Conservation (phyloP, 805 yeast genomes). For the Teunomyces atbi region DNA sequence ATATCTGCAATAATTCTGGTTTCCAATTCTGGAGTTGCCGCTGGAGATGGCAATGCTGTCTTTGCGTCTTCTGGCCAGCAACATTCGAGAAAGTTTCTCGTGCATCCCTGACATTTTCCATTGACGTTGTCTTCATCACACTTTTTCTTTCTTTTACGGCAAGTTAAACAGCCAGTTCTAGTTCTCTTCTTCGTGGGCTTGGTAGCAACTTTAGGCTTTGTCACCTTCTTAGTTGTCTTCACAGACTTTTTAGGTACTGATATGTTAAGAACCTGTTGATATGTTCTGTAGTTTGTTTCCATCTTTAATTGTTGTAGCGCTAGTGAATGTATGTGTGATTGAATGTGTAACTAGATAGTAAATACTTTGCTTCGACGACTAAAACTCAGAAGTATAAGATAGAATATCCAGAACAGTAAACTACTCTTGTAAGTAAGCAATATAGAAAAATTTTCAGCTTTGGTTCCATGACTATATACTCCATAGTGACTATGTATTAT, state of each 20-base stretch:
- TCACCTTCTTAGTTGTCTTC: slow-evolving; percentile 9
- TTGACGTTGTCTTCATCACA: slow-evolving; percentile 50
- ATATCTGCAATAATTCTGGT: slow-evolving; percentile 4
- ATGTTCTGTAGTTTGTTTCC: slow-evolving; percentile 11
- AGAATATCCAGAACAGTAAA: not conserved
- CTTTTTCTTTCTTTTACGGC: slow-evolving; percentile 63
- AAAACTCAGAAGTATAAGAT: not conserved
- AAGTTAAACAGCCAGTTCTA: slow-evolving; percentile 57
- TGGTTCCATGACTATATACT: not conserved
- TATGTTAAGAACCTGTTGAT: slow-evolving; percentile 15
- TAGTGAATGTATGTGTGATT: not conserved
- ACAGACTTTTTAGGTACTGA: slow-evolving; percentile 8
- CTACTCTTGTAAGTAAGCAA: not conserved
- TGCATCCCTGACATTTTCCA: slow-evolving; percentile 46
- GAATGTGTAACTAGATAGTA: too few species aligned
- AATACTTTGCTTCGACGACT: too few species aligned
- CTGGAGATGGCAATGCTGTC: not conserved
- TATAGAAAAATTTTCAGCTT: slow-evolving; percentile 3
- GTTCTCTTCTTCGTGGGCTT: slow-evolving; percentile 28
- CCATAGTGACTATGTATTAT: not conserved
- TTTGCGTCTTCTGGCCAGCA: slow-evolving; percentile 34
- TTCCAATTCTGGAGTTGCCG: slow-evolving; percentile 1
- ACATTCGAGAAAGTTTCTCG: slow-evolving; percentile 44
- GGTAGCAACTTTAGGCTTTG: slow-evolving; percentile 13
- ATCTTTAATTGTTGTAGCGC: not conserved